phyloP scores from a whole-genome alignment of 164 flowering plant genomes.

The Kalanchoe fedtschenkoi region DNA sequence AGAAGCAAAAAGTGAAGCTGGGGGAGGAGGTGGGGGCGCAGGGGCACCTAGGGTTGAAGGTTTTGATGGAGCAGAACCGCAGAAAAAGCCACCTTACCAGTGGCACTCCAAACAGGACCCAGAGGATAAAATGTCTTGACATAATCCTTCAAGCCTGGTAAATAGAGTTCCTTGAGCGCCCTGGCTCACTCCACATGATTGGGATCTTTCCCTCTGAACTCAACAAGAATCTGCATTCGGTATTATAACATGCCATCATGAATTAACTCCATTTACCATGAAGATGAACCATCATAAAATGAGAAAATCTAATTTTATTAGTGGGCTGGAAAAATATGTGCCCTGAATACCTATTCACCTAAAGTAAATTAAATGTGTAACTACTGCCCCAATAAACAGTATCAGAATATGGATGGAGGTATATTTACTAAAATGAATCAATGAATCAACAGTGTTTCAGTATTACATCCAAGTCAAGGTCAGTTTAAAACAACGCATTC shows the following conservation, averaged over 20 bases:
- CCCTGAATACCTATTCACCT: background rate
- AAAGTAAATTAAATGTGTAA: background rate
- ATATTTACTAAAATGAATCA: background rate
- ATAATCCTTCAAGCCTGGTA: conserved; percentile 87
- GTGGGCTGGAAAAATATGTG: background rate
- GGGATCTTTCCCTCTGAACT: conserved; percentile 74
- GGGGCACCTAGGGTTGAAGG: conserved; percentile 35
- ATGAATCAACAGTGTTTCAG: background rate
- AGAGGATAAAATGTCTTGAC: conserved; percentile 74
- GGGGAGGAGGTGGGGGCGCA: conserved; percentile 86
- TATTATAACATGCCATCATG: conserved; percentile 9
- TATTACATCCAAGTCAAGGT: background rate
- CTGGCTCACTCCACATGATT: conserved; percentile 97
- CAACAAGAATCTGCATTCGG: conserved; percentile 65
- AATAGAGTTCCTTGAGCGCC: conserved; percentile 84
- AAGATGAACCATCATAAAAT: background rate
- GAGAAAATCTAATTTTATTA: background rate
- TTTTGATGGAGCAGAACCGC: conserved; percentile 21
- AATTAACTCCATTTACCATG: background rate
- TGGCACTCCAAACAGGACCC: conserved; percentile 83
- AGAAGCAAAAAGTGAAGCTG: conserved; percentile 56
- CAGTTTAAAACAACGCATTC: background rate
- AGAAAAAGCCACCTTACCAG: conserved; percentile 40
- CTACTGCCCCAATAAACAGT: background rate
- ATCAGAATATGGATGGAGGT: background rate